These are phyloP conservation scores for Neopestalotiopsis sp. DNA, from an alignment of 2,329 filamentous ascomycete species.

Conservation along the genomic window DNA sequence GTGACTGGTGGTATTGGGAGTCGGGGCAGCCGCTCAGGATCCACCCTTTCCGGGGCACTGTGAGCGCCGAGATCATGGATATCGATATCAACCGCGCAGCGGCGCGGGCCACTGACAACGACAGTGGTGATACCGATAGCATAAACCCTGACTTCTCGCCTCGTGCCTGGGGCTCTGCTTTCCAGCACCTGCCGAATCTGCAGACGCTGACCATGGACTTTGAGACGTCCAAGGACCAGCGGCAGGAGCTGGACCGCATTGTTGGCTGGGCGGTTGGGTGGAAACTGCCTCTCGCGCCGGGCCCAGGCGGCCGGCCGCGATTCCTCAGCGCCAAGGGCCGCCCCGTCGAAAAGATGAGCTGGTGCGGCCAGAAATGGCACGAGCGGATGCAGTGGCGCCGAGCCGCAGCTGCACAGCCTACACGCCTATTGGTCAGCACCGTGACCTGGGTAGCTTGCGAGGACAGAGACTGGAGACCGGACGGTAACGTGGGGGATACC, in stretches of 20 bases:
- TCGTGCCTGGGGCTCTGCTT: slow-evolving; percentile 26
- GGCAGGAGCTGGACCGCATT: slow-evolving; percentile 24
- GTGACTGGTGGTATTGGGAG: slow-evolving; percentile 43
- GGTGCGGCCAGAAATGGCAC: slow-evolving; percentile 22
- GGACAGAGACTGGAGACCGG: not conserved
- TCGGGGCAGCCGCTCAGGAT: slow-evolving; percentile 30
- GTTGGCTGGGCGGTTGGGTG: slow-evolving; percentile 29
- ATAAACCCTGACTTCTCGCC: slow-evolving; percentile 18
- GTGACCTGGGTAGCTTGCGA: not conserved
- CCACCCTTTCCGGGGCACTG: slow-evolving; percentile 26
- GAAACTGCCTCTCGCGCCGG: slow-evolving; percentile 25
- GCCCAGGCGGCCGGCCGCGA: not conserved
- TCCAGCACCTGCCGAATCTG: slow-evolving; percentile 25
- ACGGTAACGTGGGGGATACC: not conserved
- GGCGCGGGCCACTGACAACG: slow-evolving; percentile 9
- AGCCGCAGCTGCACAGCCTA: not conserved
- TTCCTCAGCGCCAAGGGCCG: slow-evolving; percentile 23
- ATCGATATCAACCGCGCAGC: slow-evolving; percentile 21
- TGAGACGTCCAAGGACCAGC: slow-evolving; percentile 27
- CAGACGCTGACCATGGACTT: slow-evolving; percentile 29
- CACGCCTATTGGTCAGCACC: not conserved
- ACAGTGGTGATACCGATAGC: not conserved
- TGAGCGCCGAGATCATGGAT: slow-evolving; percentile 19
- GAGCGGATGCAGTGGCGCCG: not conserved
- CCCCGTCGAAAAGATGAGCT: slow-evolving; percentile 26